Percentiles rank a stretch among this genome's conserved stretches.
These are phyloP conservation scores for Zizania palustris DNA, from an alignment of 202 grass and related monocot species.

Conservation along the genomic window DNA sequence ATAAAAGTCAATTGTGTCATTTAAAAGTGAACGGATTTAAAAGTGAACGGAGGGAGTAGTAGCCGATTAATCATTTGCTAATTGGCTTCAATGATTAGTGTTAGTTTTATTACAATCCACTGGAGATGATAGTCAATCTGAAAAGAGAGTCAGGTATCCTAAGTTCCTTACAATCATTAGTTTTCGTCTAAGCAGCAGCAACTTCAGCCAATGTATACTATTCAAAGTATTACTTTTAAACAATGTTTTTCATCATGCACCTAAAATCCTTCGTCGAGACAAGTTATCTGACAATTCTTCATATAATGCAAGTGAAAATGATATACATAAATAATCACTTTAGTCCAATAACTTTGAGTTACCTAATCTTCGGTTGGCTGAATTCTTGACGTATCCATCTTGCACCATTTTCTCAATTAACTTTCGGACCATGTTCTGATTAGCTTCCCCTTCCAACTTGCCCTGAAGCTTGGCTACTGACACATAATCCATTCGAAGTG, in stretches of 20 bases:
- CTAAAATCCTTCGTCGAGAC: not conserved
- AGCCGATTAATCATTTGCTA: not conserved
- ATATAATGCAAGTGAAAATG: slow-evolving; percentile 12
- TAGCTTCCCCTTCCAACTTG: slow-evolving; percentile 88
- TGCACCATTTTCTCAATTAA: slow-evolving; percentile 95
- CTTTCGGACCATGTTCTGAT: slow-evolving; percentile 65
- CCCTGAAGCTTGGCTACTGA: slow-evolving; percentile 81
- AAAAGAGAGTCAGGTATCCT: not conserved
- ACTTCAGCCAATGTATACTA: not conserved
- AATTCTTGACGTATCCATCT: slow-evolving; percentile 88
- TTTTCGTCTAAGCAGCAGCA: not conserved
- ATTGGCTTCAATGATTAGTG: not conserved
- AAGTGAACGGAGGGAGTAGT: no score
- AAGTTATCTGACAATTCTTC: slow-evolving; percentile 6
- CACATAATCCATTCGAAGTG: slow-evolving; percentile 94
- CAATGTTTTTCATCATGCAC: slow-evolving; percentile 6
- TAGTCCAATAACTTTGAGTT: slow-evolving; percentile 44
- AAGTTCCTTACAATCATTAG: slow-evolving; percentile 3
- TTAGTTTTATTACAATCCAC: not conserved
- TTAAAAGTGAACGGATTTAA: no score
- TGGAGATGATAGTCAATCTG: not conserved
- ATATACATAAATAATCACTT: slow-evolving; percentile 11
- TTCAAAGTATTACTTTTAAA: slow-evolving; percentile 26
- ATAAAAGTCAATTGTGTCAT: no score
- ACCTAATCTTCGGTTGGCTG: slow-evolving; percentile 85